A percentile compares a stretch with the other conserved stretches of the same genome.
phyloP scores from a whole-genome alignment of 192 early-diverging fungal genomes.

The Obelidium mucronatum region DNA sequence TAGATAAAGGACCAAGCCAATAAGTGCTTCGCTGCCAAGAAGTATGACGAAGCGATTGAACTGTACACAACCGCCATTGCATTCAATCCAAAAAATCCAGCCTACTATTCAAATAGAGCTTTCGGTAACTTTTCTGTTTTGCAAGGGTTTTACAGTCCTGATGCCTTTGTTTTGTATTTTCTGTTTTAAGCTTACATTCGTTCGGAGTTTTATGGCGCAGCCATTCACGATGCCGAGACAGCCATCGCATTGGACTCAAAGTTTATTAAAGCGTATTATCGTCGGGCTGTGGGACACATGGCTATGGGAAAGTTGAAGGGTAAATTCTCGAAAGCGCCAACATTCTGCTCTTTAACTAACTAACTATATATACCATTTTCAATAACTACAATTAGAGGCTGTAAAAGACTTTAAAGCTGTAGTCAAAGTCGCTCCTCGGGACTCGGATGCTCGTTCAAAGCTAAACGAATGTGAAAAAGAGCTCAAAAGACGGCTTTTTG shows the following conservation, averaged over 20 bases:
- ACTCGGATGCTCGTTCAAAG: slow-evolving; percentile 80
- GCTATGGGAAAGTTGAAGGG: slow-evolving; percentile 86
- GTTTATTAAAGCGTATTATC: slow-evolving; percentile 94
- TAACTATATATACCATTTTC: too few relatives aligned
- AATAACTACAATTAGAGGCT: too few relatives aligned
- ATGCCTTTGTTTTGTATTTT: neutral
- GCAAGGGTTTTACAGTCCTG: neutral
- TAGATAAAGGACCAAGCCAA: slow-evolving; percentile 75
- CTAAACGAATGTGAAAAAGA: slow-evolving; percentile 92
- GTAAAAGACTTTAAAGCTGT: slow-evolving; percentile 69
- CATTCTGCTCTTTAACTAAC: too few relatives aligned
- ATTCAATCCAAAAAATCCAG: slow-evolving; percentile 80
- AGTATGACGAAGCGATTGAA: slow-evolving; percentile 88
- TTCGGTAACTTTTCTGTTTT: slow-evolving; percentile 54
- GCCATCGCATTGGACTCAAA: slow-evolving; percentile 82
- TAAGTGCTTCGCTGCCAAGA: slow-evolving; percentile 67
- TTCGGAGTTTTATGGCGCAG: slow-evolving; percentile 82
- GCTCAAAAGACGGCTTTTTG: slow-evolving; percentile 84
- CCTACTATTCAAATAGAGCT: slow-evolving; percentile 92
- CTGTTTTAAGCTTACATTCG: slow-evolving; percentile 71
- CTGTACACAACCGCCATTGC: slow-evolving; percentile 91
- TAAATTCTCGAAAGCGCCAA: too few relatives aligned
- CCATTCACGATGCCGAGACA: slow-evolving; percentile 77
- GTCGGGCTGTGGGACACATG: slow-evolving; percentile 89
- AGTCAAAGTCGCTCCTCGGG: slow-evolving; percentile 76